Conservation (phyloP, 345 rosid species). For the Arabis hirsuta region DNA sequence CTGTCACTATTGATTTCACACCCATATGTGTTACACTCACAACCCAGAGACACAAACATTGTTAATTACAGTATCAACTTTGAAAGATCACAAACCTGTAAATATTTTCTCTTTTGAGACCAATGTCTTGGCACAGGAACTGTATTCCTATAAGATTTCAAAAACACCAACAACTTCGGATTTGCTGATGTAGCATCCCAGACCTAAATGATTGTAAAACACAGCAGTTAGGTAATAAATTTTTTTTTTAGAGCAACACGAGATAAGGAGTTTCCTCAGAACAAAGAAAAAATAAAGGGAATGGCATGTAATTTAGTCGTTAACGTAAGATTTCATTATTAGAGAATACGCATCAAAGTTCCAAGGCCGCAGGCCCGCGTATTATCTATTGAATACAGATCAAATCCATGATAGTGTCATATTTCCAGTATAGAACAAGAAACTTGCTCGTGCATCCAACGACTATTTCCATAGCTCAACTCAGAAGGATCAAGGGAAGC, state of each 20-base stretch:
- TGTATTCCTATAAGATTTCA: conserved; percentile 91
- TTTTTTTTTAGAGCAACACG: not conserved
- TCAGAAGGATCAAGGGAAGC: not conserved
- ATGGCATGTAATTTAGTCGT: not conserved
- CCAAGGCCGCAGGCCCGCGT: too few species aligned
- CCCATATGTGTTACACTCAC: conserved; percentile 49
- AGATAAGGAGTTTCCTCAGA: not conserved
- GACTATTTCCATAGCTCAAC: not conserved
- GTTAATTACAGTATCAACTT: conserved; percentile 33
- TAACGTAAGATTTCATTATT: not conserved
- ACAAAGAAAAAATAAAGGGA: not conserved
- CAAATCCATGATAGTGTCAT: too few species aligned
- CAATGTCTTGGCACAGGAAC: conserved; percentile 99
- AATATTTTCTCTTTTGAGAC: conserved; percentile 97
- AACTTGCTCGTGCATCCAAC: not conserved
- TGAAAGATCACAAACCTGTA: conserved; percentile 77
- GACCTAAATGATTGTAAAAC: conserved; percentile 55
- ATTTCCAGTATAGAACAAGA: not conserved
- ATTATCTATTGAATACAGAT: too few species aligned
- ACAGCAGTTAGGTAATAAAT: not conserved
- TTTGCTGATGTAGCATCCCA: conserved; percentile 99
- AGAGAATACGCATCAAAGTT: too few species aligned
- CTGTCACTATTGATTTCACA: conserved; percentile 58
- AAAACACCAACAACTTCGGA: conserved; percentile 88
- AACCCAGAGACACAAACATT: conserved; percentile 55